These are phyloP conservation scores for cucumber (Cucumis sativus) DNA, from an alignment of 306 rosid species.

Conservation along the genomic window DNA sequence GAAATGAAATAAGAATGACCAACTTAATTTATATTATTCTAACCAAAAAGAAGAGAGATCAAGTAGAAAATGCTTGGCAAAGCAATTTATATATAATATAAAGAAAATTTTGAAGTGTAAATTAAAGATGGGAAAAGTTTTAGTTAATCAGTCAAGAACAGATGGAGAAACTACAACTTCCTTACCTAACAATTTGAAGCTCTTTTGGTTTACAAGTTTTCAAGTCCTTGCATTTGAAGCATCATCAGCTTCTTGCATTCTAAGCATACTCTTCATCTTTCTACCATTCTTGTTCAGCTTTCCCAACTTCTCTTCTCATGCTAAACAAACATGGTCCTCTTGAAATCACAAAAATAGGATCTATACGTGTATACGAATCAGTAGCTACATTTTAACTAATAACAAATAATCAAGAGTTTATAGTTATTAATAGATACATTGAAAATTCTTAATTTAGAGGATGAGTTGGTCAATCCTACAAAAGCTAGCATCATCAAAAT, in stretches of 20 bases:
- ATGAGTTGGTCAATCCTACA: not conserved
- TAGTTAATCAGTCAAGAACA: constrained; percentile 8
- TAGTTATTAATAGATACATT: not conserved
- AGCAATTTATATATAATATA: not conserved
- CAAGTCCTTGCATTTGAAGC: constrained; percentile 41
- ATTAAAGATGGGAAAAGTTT: not conserved
- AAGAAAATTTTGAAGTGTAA: not conserved
- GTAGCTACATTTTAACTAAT: not conserved
- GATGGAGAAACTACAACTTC: constrained; percentile 42
- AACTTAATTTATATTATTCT: not conserved
- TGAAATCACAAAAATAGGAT: not conserved
- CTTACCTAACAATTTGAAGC: constrained; percentile 44
- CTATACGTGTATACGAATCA: not conserved
- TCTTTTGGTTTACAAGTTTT: constrained; percentile 33
- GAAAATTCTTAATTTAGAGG: not conserved
- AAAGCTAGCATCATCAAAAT: not conserved
- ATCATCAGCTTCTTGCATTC: constrained; percentile 37
- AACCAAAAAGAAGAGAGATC: not conserved
- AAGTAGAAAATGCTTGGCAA: not conserved
- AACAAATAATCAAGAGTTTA: not conserved
- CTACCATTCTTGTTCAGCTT: not conserved
- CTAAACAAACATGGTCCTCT: not conserved
- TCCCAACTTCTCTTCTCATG: not conserved
- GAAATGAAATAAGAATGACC: not conserved
- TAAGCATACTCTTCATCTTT: constrained; percentile 26